phyloP scores from a whole-genome alignment of 371 early-diverging fungal species.

The Lichtheimia ornata region DNA sequence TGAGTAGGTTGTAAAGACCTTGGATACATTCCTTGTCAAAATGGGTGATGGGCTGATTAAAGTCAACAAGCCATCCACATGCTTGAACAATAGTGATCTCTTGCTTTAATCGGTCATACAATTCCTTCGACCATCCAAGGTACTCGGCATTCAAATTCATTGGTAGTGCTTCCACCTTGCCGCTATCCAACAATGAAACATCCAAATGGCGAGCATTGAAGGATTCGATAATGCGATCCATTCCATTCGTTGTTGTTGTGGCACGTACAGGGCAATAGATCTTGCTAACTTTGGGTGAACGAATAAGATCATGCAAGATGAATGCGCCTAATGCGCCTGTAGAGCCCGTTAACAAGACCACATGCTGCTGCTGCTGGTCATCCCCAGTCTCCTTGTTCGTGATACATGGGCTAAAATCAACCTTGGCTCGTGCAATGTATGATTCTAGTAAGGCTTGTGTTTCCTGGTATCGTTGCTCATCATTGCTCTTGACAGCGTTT shows the following conservation, averaged over 20 bases:
- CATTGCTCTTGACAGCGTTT: neutral
- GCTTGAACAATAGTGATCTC: slow-evolving; percentile 38
- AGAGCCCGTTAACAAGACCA: slow-evolving; percentile 41
- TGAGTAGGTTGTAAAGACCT: slow-evolving; percentile 38
- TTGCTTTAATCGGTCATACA: slow-evolving; percentile 21
- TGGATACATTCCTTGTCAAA: slow-evolving; percentile 37
- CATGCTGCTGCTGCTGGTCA: slow-evolving; percentile 19
- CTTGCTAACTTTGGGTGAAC: slow-evolving; percentile 21
- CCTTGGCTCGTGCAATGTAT: slow-evolving; percentile 21
- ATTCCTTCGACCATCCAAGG: slow-evolving; percentile 28
- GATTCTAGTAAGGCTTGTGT: slow-evolving; percentile 3
- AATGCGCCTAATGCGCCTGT: slow-evolving; percentile 44
- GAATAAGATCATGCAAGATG: slow-evolving; percentile 29
- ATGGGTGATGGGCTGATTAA: slow-evolving; percentile 32
- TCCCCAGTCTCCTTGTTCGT: neutral
- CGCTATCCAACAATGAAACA: slow-evolving; percentile 1
- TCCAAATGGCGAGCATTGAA: slow-evolving; percentile 25
- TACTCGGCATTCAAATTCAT: slow-evolving; percentile 19
- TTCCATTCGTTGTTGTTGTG: slow-evolving; percentile 3
- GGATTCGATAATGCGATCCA: slow-evolving; percentile 17
- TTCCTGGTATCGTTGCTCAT: slow-evolving; percentile 15
- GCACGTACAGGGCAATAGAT: slow-evolving; percentile 35
- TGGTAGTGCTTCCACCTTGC: slow-evolving; percentile 12
- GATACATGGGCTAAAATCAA: slow-evolving; percentile 19
- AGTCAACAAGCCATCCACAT: slow-evolving; percentile 42